Evolutionary conservation across 2,329 filamentous ascomycete species (phyloP), one percentile per base, ranked within the genome.

Genomic region (Neophaeococcomyces mojaviensis): DNA sequence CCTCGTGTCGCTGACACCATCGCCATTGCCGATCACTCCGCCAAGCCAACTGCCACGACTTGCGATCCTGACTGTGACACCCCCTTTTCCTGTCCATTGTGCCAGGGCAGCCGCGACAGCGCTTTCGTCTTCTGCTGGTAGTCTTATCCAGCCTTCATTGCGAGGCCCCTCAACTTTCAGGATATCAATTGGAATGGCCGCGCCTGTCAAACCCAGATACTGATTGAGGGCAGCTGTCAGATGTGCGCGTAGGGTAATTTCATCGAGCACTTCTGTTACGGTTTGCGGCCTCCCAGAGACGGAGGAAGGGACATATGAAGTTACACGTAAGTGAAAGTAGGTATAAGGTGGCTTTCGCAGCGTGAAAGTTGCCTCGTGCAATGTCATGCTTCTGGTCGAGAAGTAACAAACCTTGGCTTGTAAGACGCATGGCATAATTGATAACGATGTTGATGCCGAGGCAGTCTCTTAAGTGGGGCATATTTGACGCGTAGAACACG

Each of bases 111-210:
- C 63, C 5, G 67, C 59, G 12, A 72, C 66, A 18, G 64, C 66
- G 2, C 61, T 52, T 6, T 61, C 66, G 51, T 73, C 70, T n/a
- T 68, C 65, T 22, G 63, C 57, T 2, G 70, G 68, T 0, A 72
- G 60, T 30, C 70, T 63, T 12, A 73, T 63, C 68, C 69, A 73
- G 6, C 65, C 49, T 22, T 57, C 47, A 8, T 30, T 49, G 6
- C 40, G 47, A 5, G 32, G 13, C 7, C 16, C 41, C 31, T 58
- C 58, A 15, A 68, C 54, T 37, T 70, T 69, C 12, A 72, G 55
- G 28, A 73, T 68, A 47, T 74, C 71, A 40, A 73, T 61, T 2
- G 68, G 56, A 32, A 73, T 71, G 12, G 68, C 61, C 2, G 68
- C 68, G 13, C 71, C 71, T 3, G 64, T 63, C 6, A 72, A 48